A percentile compares a stretch with the other conserved stretches of the same genome.
Evolutionary conservation across 2,329 filamentous ascomycete genomes (phyloP).

Genomic region (Tolypocladium guangdongense): DNA sequence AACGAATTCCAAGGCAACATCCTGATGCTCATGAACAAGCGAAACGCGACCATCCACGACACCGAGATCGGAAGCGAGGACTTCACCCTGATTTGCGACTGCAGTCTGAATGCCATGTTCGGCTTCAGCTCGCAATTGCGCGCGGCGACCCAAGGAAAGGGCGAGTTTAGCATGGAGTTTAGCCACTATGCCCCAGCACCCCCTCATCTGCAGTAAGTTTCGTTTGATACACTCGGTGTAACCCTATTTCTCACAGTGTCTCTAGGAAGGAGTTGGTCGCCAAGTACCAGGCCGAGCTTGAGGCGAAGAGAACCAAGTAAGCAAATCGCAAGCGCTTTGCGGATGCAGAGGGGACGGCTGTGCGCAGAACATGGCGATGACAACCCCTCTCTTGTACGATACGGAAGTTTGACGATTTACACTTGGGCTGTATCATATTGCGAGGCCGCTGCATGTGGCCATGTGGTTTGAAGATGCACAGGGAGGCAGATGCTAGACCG

Average conservation of each 20-base stretch:
- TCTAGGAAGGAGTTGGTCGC: slow-evolving; percentile 46
- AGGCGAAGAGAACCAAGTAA: slow-evolving; percentile 45
- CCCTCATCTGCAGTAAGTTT: slow-evolving; percentile 73
- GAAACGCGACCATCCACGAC: slow-evolving; percentile 87
- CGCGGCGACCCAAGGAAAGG: slow-evolving; percentile 93
- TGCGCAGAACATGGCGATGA: background rate
- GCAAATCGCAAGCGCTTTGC: background rate
- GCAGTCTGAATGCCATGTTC: slow-evolving; percentile 94
- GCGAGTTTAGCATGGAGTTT: slow-evolving; percentile 98
- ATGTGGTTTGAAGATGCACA: background rate
- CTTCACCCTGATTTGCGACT: slow-evolving; percentile 86
- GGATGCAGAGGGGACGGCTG: background rate
- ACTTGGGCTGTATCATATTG: background rate
- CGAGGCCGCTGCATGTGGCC: background rate
- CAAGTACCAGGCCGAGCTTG: slow-evolving; percentile 48
- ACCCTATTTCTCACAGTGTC: slow-evolving; percentile 3
- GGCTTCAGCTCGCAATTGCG: slow-evolving; percentile 87
- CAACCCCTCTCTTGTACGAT: slow-evolving; percentile 1
- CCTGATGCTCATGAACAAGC: slow-evolving; percentile 91
- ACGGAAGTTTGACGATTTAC: background rate
- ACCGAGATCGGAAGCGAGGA: slow-evolving; percentile 91
- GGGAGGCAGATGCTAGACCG: background rate
- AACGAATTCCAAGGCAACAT: slow-evolving; percentile 97
- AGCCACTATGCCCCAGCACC: slow-evolving; percentile 87
- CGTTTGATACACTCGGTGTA: background rate